phyloP scores from a whole-genome alignment of 495 filamentous ascomycete genomes.

The Choiromyces venosus region DNA sequence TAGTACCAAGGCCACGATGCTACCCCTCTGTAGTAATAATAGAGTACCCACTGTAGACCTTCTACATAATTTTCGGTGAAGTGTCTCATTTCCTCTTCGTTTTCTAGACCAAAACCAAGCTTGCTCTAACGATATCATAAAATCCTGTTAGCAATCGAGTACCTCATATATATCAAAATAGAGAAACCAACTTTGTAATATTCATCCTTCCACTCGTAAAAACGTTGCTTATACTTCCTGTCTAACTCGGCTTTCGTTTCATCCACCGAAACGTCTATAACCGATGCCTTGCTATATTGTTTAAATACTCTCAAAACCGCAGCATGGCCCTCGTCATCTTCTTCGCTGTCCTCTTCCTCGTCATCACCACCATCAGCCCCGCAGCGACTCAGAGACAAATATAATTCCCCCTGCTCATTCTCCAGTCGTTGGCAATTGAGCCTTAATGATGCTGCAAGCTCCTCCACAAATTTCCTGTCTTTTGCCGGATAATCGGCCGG shows the following conservation, averaged over 20 bases:
- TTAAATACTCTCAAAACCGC: constrained; percentile 78
- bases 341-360: constrained; percentile 56
- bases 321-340: constrained; percentile 79
- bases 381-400: constrained; percentile 69
- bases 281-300: constrained; percentile 81
- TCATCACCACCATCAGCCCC: constrained; percentile 50
- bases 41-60: constrained; percentile 96
- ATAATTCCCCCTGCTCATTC: constrained; percentile 70
- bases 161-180: not conserved
- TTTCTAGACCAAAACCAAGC: constrained; percentile 81
- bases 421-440: constrained; percentile 75
- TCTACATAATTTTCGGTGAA: constrained; percentile 95
- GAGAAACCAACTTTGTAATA: constrained; percentile 58
- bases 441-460: constrained; percentile 73
- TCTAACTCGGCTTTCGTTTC: constrained; percentile 72
- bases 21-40: constrained; percentile 95
- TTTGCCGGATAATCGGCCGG: constrained; percentile 68
- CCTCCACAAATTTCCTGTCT: constrained; percentile 87
- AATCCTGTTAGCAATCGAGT: not conserved
- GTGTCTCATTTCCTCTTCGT: constrained; percentile 72
- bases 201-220: constrained; percentile 83
- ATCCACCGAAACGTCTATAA: constrained; percentile 71
- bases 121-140: constrained; percentile 50
- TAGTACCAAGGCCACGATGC: constrained; percentile 99
- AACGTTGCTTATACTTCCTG: constrained; percentile 77